A percentile compares a stretch with the other conserved stretches of the same genome.
Conservation (phyloP, 2,329 filamentous ascomycete species). For the Lasiodiplodia theobromae region DNA sequence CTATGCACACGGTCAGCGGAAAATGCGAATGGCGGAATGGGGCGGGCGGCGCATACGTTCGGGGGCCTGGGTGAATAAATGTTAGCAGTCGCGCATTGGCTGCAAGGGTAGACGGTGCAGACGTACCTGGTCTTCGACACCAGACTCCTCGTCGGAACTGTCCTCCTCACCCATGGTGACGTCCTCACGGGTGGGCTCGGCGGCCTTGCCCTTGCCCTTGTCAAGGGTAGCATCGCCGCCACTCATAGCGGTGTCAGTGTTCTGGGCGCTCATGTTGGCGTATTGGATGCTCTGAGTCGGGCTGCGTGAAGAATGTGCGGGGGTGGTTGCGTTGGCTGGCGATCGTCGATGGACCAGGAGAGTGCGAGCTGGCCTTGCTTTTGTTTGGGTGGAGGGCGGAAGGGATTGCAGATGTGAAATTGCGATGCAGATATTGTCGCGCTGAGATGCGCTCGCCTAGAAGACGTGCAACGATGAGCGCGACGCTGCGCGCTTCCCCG, state of each 20-base stretch:
- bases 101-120: constrained; percentile 16
- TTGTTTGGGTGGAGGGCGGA: constrained; percentile 18
- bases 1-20: constrained; percentile 38
- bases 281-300: constrained; percentile 10
- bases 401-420: constrained; percentile 17
- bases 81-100: constrained; percentile 20
- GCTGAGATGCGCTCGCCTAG: constrained; percentile 17
- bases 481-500: constrained; percentile 18
- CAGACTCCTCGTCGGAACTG: constrained; percentile 71
- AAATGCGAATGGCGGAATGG: background rate
- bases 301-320: background rate
- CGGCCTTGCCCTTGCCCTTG: constrained; percentile 91
- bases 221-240: constrained; percentile 83
- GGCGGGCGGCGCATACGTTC: constrained; percentile 22
- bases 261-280: constrained; percentile 34
- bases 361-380: constrained; percentile 10
- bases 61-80: constrained; percentile 29
- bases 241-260: constrained; percentile 52
- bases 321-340: background rate
- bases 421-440: constrained; percentile 12
- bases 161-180: constrained; percentile 77
- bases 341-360: background rate
- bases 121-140: constrained; percentile 65
- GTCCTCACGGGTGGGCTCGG: constrained; percentile 61
- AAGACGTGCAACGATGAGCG: constrained; percentile 25